Conservation (phyloP, 176 grass and related monocot genomes). For the Oryza longistaminata region DNA sequence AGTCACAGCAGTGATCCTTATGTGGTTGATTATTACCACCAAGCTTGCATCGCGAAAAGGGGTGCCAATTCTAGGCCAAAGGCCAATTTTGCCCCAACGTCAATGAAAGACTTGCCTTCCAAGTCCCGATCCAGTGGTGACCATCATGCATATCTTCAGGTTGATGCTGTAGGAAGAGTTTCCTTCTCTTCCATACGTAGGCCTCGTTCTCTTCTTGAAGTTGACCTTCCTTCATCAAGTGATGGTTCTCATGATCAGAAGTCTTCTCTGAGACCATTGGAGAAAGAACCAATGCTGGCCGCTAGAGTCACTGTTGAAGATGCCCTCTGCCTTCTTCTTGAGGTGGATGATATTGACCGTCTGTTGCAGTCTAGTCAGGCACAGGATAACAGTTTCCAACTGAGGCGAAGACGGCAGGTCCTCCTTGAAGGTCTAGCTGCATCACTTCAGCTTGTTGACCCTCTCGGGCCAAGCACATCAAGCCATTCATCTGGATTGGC, state of each 20-base stretch:
- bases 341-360: constrained; percentile 88
- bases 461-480: constrained; percentile 77
- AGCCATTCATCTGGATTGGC: constrained; percentile 64
- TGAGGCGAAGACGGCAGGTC: constrained; percentile 69
- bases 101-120: constrained; percentile 73
- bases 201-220: constrained; percentile 81
- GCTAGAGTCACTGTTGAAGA: constrained; percentile 97
- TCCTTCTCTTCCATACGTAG: constrained; percentile 82
- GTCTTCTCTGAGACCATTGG: constrained; percentile 57
- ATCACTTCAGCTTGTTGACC: constrained; percentile 92
- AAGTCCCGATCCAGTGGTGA: constrained; percentile 64
- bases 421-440: constrained; percentile 91
- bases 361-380: constrained; percentile 66
- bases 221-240: constrained; percentile 53
- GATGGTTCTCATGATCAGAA: constrained; percentile 61
- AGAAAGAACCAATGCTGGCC: constrained; percentile 88
- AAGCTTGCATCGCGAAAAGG: constrained; percentile 90
- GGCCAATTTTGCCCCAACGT: constrained; percentile 58
- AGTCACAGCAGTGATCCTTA: constrained; percentile 87
- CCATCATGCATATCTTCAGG: constrained; percentile 70
- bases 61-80: constrained; percentile 51
- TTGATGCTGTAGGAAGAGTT: constrained; percentile 68
- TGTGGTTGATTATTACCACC: constrained; percentile 82
- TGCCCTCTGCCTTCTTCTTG: constrained; percentile 70
- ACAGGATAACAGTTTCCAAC: constrained; percentile 78